Base-by-base conservation (phyloP, 1,284 basidiomycete genomes). In the Mrakiaceae sp. region DNA sequence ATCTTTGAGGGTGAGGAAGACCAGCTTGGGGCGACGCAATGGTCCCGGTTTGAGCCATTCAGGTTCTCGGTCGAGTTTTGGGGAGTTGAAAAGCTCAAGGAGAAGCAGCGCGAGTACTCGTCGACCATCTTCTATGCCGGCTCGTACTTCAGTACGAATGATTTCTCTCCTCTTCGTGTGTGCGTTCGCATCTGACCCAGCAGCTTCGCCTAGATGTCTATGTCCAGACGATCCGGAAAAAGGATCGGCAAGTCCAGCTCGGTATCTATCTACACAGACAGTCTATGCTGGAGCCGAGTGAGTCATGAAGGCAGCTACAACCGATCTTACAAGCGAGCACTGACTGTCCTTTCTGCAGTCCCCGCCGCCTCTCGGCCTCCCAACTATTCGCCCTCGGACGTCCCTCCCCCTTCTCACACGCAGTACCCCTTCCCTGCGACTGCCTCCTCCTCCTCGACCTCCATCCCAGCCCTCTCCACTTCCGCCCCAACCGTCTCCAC, bases 181-280 rank as follows among this genome's bases (percentile, higher is more conserved):
- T 27, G 50, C 16, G 39, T 39, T 54, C 27, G 42, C 39, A 7
- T 40, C 53, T 5, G 3, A 9, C 53, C 42, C 39, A 9, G 10
- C 27, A 54, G 27, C 27, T 82, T 70, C 74, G 87, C 70, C 90
- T 84, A 77, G 91, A 92, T 69, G 84, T 92, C 5, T 96, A 95
- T 72, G 85, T 94, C 49, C 91, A 95, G 72, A 82, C 90, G 59
- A 83, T 87, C 54, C 81, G 83, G 67, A 87, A 86, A 78, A 87
- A 85, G 70, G 80, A 79, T 66, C 79, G 78, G 48, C 82, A 74
- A 79, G 82, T 71, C 70, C 91, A 96, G 73, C 80, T 96, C 0
- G 92, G 93, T 1, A 84, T 96, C 59, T 97, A 96, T 71, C 80
- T 97, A 3, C 90, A 94, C 72, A 81, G 92, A 9, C 90, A 94